These are phyloP conservation scores for Neurospora tetraspora DNA, from an alignment of 495 filamentous ascomycete species.

Conservation along the genomic window DNA sequence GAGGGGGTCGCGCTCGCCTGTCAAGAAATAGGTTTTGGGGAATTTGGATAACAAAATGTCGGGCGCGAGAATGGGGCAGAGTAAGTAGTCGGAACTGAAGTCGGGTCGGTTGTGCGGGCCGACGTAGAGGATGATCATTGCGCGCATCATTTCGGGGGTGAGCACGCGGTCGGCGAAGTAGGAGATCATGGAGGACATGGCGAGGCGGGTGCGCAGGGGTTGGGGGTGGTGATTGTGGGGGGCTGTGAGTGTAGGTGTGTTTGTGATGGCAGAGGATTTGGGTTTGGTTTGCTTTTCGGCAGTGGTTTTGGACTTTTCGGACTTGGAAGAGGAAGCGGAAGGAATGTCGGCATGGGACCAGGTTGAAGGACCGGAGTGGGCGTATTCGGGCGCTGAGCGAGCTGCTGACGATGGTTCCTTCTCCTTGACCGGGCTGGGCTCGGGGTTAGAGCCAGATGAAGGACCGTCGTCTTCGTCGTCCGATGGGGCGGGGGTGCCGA, in stretches of 20 bases:
- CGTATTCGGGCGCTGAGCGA: conserved; percentile 33
- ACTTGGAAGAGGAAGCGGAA: neutral
- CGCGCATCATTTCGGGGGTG: conserved; percentile 96
- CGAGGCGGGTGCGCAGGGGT: conserved; percentile 75
- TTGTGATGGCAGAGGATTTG: neutral
- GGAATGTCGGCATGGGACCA: conserved; percentile 20
- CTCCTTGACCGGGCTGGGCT: conserved; percentile 2
- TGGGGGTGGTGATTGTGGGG: conserved; percentile 37
- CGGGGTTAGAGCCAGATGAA: conserved; percentile 7
- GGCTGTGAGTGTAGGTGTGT: conserved; percentile 8
- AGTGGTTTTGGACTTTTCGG: neutral
- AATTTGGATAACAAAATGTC: conserved; percentile 72
- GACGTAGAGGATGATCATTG: conserved; percentile 97
- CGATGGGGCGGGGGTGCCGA: conserved; percentile 57
- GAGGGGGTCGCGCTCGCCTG: conserved; percentile 87
- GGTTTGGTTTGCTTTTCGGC: neutral
- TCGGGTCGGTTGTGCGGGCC: conserved; percentile 88
- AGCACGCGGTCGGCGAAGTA: conserved; percentile 95
- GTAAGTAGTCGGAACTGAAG: conserved; percentile 80
- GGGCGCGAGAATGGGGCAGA: conserved; percentile 83
- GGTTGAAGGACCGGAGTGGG: conserved; percentile 27
- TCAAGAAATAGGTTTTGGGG: conserved; percentile 86
- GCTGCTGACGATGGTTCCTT: conserved; percentile 7
- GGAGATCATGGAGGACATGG: conserved; percentile 91
- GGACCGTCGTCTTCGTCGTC: conserved; percentile 45